Percentiles rank a stretch among this genome's conserved stretches.
These are phyloP conservation scores for Cercospora zeae-maydis DNA, from an alignment of 2,329 filamentous ascomycete genomes.

Conservation along the genomic window DNA sequence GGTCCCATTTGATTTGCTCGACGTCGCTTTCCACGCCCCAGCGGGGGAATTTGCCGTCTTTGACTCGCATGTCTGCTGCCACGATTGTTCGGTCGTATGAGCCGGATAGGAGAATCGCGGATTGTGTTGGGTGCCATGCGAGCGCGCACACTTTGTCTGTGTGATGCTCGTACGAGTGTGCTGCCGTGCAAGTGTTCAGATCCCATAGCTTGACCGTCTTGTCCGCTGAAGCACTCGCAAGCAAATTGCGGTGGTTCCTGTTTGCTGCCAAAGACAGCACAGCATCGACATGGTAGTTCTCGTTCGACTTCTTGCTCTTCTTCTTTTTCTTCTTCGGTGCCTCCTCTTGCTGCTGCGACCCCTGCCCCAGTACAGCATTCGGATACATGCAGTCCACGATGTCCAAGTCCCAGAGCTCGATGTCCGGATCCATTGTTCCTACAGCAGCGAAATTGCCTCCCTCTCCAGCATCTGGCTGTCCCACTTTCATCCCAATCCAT, in stretches of 20 bases:
- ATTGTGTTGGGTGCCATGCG: constrained; percentile 84
- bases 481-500: constrained; percentile 91
- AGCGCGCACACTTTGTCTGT: constrained; percentile 97
- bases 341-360: constrained; percentile 24
- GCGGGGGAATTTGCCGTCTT: constrained; percentile 72
- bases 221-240: constrained; percentile 93
- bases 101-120: constrained; percentile 84
- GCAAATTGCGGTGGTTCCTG: constrained; percentile 85
- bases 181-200: constrained; percentile 83
- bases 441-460: constrained; percentile 90
- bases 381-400: constrained; percentile 97
- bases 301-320: constrained; percentile 83
- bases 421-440: constrained; percentile 96
- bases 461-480: constrained; percentile 59
- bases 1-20: constrained; percentile 88
- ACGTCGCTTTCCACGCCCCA: constrained; percentile 97
- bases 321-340: constrained; percentile 82
- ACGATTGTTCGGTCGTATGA: constrained; percentile 94
- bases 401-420: constrained; percentile 97
- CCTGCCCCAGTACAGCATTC: constrained; percentile 85
- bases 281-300: constrained; percentile 89
- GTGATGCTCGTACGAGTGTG: constrained; percentile 93
- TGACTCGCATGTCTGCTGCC: constrained; percentile 93
- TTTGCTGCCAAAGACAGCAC: constrained; percentile 90
- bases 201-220: constrained; percentile 99